These are phyloP conservation scores for Elsinoe perseae DNA, from an alignment of 2,329 filamentous ascomycete genomes.

Conservation along the genomic window DNA sequence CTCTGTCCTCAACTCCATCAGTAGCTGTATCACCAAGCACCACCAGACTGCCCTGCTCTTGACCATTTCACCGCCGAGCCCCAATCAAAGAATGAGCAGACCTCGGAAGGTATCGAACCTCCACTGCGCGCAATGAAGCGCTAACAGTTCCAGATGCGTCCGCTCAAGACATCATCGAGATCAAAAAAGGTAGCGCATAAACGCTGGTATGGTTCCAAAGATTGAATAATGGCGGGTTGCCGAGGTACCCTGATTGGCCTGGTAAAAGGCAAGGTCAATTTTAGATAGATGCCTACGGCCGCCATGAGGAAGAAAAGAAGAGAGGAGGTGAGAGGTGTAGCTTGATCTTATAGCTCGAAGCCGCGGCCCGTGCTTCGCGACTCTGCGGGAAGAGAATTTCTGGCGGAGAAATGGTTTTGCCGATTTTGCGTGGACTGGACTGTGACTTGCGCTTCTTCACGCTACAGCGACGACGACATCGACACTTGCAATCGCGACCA, in stretches of 20 bases:
- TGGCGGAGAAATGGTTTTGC: not conserved
- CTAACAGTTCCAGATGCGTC: not conserved
- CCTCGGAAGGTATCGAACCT: constrained; percentile 10
- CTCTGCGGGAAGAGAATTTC: not conserved
- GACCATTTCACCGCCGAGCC: not conserved
- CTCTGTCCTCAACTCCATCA: no score
- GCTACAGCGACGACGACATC: not conserved
- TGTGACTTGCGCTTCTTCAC: not conserved
- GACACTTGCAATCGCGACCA: not conserved
- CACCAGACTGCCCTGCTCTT: not conserved
- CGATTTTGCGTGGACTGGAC: not conserved
- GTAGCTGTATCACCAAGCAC: not conserved
- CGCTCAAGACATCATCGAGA: constrained; percentile 7
- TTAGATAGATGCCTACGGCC: constrained; percentile 14
- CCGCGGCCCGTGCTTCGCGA: not conserved
- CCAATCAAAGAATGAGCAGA: not conserved
- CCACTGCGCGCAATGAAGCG: constrained; percentile 7
- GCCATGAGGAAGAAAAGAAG: constrained; percentile 4
- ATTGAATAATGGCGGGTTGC: constrained; percentile 15
- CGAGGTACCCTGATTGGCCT: constrained; percentile 17
- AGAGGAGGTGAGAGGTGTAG: not conserved
- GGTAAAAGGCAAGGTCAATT: constrained; percentile 19
- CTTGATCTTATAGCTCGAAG: not conserved
- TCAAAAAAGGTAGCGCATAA: not conserved
- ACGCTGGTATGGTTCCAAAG: constrained; percentile 13